Base-by-base conservation (phyloP, 176 grass and related monocot genomes). In the Triticum timopheevii region DNA sequence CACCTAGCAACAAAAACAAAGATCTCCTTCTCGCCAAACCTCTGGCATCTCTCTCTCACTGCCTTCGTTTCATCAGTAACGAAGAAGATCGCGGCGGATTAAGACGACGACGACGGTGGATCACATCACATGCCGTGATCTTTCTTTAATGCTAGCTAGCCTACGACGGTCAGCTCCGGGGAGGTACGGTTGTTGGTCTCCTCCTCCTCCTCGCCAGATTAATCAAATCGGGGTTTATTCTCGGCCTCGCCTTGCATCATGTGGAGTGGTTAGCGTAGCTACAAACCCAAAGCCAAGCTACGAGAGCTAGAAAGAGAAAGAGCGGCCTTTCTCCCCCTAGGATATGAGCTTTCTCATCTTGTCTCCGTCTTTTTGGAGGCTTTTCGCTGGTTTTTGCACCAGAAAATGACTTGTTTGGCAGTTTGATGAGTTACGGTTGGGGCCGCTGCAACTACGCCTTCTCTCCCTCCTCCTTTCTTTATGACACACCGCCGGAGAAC, bases 141-240 rank as follows among this genome's bases (percentile, higher is more conserved):
- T 52, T 76, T 91, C 47, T 87, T 84, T 87, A 87, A 83, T 74
- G 44, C 12, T 33, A 56, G 63, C 15, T 33, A 58, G 52, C 16
- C 69, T 50, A 70, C 42, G 73, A 73, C 66, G 68, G 85, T 84
- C 80, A 87, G 75, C 61, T 82, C n/a, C 16, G 62, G 70, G 78
- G 52, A n/a, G 78, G 83, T 64, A 86, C 71, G 88, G 88, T 40
- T 66, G 85, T 80, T 87, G 89, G 81, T 84, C 85, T 82, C 83
- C 80, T 67, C 81, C 19, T 12, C 31, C 50, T 19, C 72, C 2
- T 30, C 28, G 0, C 19, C 0, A 1, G 13, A 76, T 75, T 66
- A 25, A 77, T 56, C 44, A 85, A 76, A 77, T 64, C 73, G 30
- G 5, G 9, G 13, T 50, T 52, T 44, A 10, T 76, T 84, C 1